Conservation (phyloP, 2,329 filamentous ascomycete genomes). For the Aspergillaceae sp. region DNA sequence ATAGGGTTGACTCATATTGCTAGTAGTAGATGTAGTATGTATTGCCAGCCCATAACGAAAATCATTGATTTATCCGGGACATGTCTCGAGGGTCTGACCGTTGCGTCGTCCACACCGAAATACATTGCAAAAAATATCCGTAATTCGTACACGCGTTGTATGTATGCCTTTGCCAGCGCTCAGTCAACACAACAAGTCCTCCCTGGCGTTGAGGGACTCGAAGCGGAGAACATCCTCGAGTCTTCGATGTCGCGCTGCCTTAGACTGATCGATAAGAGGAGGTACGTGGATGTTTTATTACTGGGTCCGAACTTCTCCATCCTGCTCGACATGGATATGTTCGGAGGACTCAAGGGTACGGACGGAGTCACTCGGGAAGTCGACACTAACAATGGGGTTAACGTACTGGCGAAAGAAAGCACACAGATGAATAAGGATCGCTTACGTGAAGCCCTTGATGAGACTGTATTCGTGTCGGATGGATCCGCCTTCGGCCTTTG, state of each 20-base stretch:
- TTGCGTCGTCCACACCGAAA: too few relatives aligned
- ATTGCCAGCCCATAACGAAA: too few relatives aligned
- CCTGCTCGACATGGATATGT: constrained; percentile 70
- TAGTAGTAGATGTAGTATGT: too few relatives aligned
- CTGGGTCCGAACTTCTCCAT: constrained; percentile 63
- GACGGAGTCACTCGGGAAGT: constrained; percentile 60
- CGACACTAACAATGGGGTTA: constrained; percentile 50
- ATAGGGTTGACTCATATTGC: too few relatives aligned
- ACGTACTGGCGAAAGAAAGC: not conserved
- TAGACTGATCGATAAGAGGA: not conserved
- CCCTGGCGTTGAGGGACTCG: too few relatives aligned
- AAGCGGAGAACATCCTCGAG: too few relatives aligned
- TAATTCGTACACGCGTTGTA: not conserved
- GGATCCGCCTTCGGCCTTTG: constrained; percentile 65
- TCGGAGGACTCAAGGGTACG: constrained; percentile 58
- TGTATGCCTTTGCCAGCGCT: not conserved
- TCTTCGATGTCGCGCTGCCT: too few relatives aligned
- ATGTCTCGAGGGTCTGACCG: too few relatives aligned
- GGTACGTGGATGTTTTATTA: constrained; percentile 33
- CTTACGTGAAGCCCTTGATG: constrained; percentile 91
- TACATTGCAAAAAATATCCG: not conserved
- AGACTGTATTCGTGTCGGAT: constrained; percentile 77
- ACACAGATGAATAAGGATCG: constrained; percentile 11
- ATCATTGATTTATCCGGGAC: too few relatives aligned
- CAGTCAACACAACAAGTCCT: not conserved